Evolutionary conservation across 177 flowering plant species (phyloP).

Genomic region (Tripterygium wilfordii): DNA sequence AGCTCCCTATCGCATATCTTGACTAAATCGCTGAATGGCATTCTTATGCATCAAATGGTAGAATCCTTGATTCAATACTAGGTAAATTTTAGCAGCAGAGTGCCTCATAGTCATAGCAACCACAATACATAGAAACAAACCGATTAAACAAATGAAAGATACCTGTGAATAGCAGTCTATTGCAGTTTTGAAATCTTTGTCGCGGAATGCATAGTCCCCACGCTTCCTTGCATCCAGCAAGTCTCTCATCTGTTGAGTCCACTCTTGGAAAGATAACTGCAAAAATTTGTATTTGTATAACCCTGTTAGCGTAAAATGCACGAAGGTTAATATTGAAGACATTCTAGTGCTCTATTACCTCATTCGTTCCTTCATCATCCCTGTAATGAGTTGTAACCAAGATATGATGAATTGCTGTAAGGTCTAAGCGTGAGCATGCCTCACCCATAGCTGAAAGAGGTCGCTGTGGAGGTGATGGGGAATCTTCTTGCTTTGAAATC

Average conservation of each 20-base stretch:
- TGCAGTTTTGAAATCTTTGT: constrained; percentile 79
- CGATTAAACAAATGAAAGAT: too few relatives aligned
- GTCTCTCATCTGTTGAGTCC: constrained; percentile 95
- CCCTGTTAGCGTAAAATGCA: constrained; percentile 2
- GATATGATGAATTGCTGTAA: constrained; percentile 85
- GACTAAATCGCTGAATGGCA: background rate
- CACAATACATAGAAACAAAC: too few relatives aligned
- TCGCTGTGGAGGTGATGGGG: constrained; percentile 56
- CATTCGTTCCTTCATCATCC: constrained; percentile 88
- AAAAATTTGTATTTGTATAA: constrained; percentile 6
- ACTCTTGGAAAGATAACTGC: constrained; percentile 91
- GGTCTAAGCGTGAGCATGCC: constrained; percentile 83
- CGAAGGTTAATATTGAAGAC: background rate
- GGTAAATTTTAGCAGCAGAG: background rate
- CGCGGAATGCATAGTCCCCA: constrained; percentile 85
- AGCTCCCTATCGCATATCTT: background rate
- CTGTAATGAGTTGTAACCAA: constrained; percentile 68
- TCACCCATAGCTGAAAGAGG: constrained; percentile 87
- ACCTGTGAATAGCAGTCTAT: constrained; percentile 91
- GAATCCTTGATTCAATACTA: background rate
- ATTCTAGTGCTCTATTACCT: constrained; percentile 34
- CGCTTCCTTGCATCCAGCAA: constrained; percentile 86
- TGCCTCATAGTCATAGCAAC: too few relatives aligned
- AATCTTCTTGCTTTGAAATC: constrained; percentile 66
- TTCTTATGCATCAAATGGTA: background rate